phyloP scores from a whole-genome alignment of 2,329 filamentous ascomycete species.

The Aspergillus viridinutans region DNA sequence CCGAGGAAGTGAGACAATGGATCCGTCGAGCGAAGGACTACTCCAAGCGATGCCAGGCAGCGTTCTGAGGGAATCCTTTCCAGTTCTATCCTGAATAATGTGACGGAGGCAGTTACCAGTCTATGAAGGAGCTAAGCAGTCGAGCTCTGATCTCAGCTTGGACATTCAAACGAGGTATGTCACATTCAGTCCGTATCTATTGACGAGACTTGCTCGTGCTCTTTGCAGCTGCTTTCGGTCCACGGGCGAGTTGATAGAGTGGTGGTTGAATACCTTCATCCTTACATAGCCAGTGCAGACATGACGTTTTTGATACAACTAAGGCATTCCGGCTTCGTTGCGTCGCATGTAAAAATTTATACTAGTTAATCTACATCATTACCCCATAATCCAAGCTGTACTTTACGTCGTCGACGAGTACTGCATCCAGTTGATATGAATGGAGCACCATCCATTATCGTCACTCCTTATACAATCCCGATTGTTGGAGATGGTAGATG shows the following conservation, averaged over 20 bases:
- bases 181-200: neutral
- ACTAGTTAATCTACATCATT: conserved; percentile 2
- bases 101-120: neutral
- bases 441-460: neutral
- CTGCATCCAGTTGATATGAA: conserved; percentile 12
- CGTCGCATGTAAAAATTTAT: conserved; percentile 17
- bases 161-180: conserved; percentile 12
- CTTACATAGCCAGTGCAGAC: conserved; percentile 17
- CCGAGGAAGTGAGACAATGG: conserved; percentile 12
- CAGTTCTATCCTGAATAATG: conserved; percentile 1
- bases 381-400: neutral
- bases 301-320: conserved; percentile 22
- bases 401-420: conserved; percentile 16
- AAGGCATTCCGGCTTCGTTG: conserved; percentile 17
- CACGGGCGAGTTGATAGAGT: conserved; percentile 4
- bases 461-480: neutral
- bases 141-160: conserved; percentile 10
- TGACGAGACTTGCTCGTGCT: neutral
- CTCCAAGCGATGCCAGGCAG: conserved; percentile 9
- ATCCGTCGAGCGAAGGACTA: conserved; percentile 14
- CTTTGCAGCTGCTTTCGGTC: neutral
- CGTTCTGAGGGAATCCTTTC: conserved; percentile 10
- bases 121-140: conserved; percentile 13
- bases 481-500: no score
- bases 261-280: conserved; percentile 13